A percentile compares a stretch with the other conserved stretches of the same genome.
Evolutionary conservation across 2,329 filamentous ascomycete genomes (phyloP).

Genomic region (Fusarium aywerte): DNA sequence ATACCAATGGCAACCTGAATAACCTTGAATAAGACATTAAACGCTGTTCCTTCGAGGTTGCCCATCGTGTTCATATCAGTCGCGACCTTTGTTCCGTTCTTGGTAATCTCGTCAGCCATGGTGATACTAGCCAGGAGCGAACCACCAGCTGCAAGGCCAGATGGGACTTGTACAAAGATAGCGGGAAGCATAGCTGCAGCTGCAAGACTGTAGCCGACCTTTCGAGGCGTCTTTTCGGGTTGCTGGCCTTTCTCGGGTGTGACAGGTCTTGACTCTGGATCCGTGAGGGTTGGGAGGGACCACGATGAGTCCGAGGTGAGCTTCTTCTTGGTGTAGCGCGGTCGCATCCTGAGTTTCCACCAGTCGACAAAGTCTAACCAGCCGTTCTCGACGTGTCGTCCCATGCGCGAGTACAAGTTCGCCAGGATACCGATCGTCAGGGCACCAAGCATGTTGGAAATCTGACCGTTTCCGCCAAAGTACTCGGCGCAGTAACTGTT

Average conservation of each 20-base stretch:
- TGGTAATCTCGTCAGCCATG: constrained; percentile 65
- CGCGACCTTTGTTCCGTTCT: constrained; percentile 52
- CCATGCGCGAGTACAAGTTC: constrained; percentile 80
- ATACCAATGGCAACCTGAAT: constrained; percentile 71
- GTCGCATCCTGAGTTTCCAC: constrained; percentile 61
- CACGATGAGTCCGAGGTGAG: constrained; percentile 45
- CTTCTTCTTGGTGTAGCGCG: constrained; percentile 49
- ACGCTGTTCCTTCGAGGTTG: constrained; percentile 58
- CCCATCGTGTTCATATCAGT: constrained; percentile 42
- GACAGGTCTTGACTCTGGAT: constrained; percentile 49
- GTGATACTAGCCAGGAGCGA: constrained; percentile 68
- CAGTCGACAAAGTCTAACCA: constrained; percentile 59
- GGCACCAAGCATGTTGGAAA: constrained; percentile 81
- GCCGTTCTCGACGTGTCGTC: constrained; percentile 66
- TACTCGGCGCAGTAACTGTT: constrained; percentile 77
- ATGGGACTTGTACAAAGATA: constrained; percentile 79
- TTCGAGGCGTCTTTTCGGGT: constrained; percentile 51
- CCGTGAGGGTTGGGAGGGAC: constrained; percentile 47
- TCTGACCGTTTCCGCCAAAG: constrained; percentile 76
- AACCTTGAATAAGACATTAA: constrained; percentile 66
- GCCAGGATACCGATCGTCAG: constrained; percentile 80
- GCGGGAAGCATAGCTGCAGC: constrained; percentile 87
- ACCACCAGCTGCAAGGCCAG: constrained; percentile 69
- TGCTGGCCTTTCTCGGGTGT: constrained; percentile 38
- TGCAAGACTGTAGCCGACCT: constrained; percentile 78